These are phyloP conservation scores for Orbilia ellipsospora DNA, from an alignment of 2,329 filamentous ascomycete genomes.

Conservation along the genomic window DNA sequence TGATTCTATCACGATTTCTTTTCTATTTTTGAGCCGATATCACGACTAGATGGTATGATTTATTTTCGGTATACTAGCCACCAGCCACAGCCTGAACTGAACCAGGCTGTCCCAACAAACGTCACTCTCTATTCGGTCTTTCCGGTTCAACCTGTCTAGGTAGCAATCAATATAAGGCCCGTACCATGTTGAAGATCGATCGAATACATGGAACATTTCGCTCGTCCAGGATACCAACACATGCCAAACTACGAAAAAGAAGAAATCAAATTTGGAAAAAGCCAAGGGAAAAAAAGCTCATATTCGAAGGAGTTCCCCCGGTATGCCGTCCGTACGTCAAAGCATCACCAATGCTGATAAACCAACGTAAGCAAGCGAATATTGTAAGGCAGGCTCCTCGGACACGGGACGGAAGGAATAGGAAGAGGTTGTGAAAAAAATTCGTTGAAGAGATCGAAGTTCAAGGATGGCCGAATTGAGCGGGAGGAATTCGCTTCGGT, in stretches of 20 bases:
- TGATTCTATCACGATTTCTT: constrained; percentile 40
- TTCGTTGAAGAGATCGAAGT: background rate
- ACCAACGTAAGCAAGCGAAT: constrained; percentile 4
- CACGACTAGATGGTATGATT: background rate
- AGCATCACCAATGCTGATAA: too few species aligned
- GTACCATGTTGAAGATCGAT: too few species aligned
- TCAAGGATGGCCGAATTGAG: constrained; percentile 1
- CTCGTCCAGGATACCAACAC: too few species aligned
- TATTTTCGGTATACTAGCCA: background rate
- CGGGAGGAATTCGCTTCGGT: background rate
- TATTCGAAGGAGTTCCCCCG: background rate
- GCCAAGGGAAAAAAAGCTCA: too few species aligned
- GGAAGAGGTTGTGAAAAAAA: constrained; percentile 10
- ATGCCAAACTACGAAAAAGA: too few species aligned
- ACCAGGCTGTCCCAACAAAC: too few species aligned
- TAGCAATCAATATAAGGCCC: too few species aligned
- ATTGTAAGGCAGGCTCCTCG: background rate
- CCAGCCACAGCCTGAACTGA: too few species aligned
- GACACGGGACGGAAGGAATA: constrained; percentile 36
- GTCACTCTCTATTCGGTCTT: background rate
- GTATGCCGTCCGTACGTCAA: too few species aligned
- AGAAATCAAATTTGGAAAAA: too few species aligned
- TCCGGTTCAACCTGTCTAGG: constrained; percentile 26
- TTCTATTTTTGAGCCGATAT: constrained; percentile 6
- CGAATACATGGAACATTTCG: too few species aligned